These are phyloP conservation scores for Craterostigma plantagineum DNA, from an alignment of 257 asterid species.

Conservation along the genomic window DNA sequence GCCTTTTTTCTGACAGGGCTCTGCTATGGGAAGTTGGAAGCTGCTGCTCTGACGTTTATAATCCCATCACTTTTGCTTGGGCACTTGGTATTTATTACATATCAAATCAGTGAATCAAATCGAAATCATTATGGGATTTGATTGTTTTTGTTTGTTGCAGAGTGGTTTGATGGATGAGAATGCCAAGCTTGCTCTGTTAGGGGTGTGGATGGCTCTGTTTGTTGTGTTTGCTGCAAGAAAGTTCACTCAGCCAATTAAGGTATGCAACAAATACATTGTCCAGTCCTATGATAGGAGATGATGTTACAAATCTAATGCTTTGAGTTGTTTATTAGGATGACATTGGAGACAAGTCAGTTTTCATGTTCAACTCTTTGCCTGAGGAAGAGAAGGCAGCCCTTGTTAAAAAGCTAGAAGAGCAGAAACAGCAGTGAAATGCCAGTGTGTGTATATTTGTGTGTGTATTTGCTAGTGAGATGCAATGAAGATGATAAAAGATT, in stretches of 20 bases:
- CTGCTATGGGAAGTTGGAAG: slow-evolving; percentile 88
- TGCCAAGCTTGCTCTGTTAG: slow-evolving; percentile 38
- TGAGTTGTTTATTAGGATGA: slow-evolving; percentile 41
- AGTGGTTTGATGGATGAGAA: slow-evolving; percentile 75
- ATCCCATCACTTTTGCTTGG: slow-evolving; percentile 73
- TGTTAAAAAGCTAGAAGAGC: slow-evolving; percentile 31
- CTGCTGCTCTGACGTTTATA: slow-evolving; percentile 59
- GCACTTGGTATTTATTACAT: slow-evolving; percentile 39
- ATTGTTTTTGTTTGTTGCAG: slow-evolving; percentile 22
- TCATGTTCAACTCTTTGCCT: slow-evolving; percentile 56
- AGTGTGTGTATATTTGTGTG: no score
- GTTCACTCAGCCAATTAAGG: slow-evolving; percentile 88
- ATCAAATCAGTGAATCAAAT: no score
- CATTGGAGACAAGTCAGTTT: slow-evolving; percentile 84
- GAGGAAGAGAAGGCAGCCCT: slow-evolving; percentile 46
- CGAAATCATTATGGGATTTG: no score
- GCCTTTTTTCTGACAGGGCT: slow-evolving; percentile 21
- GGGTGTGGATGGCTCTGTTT: slow-evolving; percentile 73
- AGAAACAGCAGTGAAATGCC: slow-evolving; percentile 8
- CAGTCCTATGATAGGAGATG: no score
- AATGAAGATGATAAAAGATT: no score
- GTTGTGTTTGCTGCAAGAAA: slow-evolving; percentile 80
- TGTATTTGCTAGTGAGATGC: no score
- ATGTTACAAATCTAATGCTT: no score
- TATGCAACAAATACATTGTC: slow-evolving; percentile 3